Base-by-base conservation (phyloP, 371 early-diverging fungal genomes). In the Syncephalis plumigaleata region DNA sequence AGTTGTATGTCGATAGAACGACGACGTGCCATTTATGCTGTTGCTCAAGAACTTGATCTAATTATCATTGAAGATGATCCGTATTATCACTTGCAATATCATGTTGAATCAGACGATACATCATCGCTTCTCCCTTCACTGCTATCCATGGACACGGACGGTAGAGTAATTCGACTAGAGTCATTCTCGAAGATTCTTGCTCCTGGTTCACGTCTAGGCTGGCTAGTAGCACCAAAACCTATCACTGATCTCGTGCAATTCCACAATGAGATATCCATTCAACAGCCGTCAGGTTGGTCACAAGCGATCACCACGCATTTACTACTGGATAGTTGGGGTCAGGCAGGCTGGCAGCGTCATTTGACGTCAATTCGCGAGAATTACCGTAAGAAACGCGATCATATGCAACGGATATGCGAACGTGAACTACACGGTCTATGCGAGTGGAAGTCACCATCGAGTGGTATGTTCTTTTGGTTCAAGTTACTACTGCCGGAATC, bases 401-500 rank as follows among this genome's bases (percentile, higher is more conserved):
- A 59, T 24, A 79, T 89, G 47, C 56, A 74, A 21, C 53, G 58
- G 9, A 59, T 63, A 45, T 66, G 77, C 3, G 60, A 75, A 36
- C 67, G 66, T 45, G 62, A 74, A 16, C 47, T 81, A 58, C 59
- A 54, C 8, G 81, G 77, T 0, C 52, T 70, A 18, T 85, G 78
- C 13, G 76, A 74, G 36, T 82, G 78, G 77, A 61, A 55, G 9
- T 67, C 66, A 1, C 87, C 90, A 17, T 56, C 64, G 44, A 81
- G 81, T 9, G 80, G 77, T 39, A 89, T 89, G 87, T 89, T 89
- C 63, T 63, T 84, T 8, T 89, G 90, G 90, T 54, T 87, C 25
- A 68, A 73, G 18, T 56, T 38, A 3, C n/a, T 22, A n/a, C 25
- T 47, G 23, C 27, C 27, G 31, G 31, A 26, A 23, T 31, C 31